Evolutionary conservation across 495 filamentous ascomycete species (phyloP).

Genomic region (Pseudoneurospora amorphoporcata): DNA sequence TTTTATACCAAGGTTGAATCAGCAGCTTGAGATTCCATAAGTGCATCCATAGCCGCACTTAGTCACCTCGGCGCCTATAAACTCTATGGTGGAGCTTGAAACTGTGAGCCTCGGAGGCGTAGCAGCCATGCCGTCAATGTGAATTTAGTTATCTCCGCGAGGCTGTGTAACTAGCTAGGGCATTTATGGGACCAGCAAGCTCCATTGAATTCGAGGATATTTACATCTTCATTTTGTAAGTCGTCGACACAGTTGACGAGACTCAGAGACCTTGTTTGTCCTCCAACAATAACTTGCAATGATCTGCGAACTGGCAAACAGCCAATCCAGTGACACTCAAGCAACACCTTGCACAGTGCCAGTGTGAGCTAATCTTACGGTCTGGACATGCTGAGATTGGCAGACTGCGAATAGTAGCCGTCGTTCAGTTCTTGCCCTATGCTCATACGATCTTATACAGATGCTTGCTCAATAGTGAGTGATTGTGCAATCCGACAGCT

Average conservation of each 20-base stretch:
- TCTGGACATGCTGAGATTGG: neutral
- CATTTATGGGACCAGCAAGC: neutral
- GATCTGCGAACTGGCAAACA: neutral
- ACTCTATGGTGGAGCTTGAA: neutral
- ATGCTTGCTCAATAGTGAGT: neutral
- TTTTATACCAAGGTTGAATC: neutral
- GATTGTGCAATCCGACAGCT: neutral
- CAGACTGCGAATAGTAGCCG: neutral
- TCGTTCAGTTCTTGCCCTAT: neutral
- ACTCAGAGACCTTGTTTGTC: neutral
- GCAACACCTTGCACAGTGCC: neutral
- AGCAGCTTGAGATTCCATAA: neutral
- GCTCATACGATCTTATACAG: neutral
- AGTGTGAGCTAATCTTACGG: neutral
- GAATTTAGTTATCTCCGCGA: neutral
- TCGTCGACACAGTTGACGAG: neutral
- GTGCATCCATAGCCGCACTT: neutral
- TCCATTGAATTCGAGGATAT: neutral
- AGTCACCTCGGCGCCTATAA: neutral
- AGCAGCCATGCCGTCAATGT: neutral
- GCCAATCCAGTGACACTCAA: neutral
- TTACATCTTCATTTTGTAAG: neutral
- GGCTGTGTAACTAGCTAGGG: neutral
- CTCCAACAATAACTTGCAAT: neutral
- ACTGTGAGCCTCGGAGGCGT: neutral